Percentiles rank a stretch among this genome's conserved stretches.
phyloP scores from a whole-genome alignment of 2,329 filamentous ascomycete species.

The Pseudocercospora cruenta region DNA sequence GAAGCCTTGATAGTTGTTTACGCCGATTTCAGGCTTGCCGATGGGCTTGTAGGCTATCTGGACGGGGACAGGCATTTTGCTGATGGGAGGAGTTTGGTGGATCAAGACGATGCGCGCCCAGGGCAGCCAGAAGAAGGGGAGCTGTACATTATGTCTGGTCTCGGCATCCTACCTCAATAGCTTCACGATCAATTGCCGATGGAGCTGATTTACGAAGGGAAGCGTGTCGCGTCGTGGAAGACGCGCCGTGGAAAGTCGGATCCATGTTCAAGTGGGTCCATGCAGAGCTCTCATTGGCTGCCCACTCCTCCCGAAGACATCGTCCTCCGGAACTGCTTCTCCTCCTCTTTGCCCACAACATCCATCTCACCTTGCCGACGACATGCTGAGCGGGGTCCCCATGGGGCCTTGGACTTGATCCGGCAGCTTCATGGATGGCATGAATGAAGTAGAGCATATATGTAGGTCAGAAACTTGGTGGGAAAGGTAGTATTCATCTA shows the following conservation, averaged over 20 bases:
- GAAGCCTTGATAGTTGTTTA: constrained; percentile 49
- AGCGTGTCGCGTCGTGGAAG: background rate
- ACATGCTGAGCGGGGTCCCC: background rate
- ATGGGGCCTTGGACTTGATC: background rate
- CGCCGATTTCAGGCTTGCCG: constrained; percentile 42
- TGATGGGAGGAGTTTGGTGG: background rate
- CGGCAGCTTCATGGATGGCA: no score
- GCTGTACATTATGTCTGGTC: background rate
- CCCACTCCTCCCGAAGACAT: constrained; percentile 8
- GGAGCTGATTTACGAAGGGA: background rate
- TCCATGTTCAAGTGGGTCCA: background rate
- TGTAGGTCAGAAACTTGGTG: no score
- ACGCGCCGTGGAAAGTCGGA: background rate
- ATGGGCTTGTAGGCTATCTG: constrained; percentile 36
- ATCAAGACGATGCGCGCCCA: no score
- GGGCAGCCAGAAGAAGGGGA: background rate
- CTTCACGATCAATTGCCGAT: background rate
- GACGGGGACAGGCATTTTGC: constrained; percentile 17
- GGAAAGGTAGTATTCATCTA: no score
- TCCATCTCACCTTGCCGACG: background rate
- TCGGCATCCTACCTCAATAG: background rate
- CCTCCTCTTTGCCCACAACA: background rate
- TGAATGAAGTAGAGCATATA: no score
- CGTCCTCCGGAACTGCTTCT: background rate
- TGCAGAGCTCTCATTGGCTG: background rate